Percentiles rank a stretch among this genome's conserved stretches.
These are phyloP conservation scores for Kwoniella bestiolae DNA, from an alignment of 768 basidiomycete species.

Conservation along the genomic window DNA sequence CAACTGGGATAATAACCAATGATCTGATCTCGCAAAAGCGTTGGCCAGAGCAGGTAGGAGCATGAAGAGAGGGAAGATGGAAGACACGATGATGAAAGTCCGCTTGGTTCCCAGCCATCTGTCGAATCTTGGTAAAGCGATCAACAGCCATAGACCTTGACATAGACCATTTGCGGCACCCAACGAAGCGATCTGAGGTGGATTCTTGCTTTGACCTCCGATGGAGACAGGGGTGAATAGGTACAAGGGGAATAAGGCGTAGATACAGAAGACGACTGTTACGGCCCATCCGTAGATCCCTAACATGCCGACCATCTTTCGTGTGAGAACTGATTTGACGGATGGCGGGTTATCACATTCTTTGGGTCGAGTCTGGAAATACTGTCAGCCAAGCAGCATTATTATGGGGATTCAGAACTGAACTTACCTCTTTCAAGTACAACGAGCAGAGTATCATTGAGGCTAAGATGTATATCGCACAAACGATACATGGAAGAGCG, in stretches of 20 bases:
- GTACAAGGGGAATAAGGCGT: conserved; percentile 29
- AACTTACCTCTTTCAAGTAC: conserved; percentile 28
- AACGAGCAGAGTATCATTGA: conserved; percentile 27
- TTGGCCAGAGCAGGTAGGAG: conserved; percentile 29
- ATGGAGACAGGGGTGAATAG: conserved; percentile 31
- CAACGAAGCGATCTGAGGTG: conserved; percentile 28
- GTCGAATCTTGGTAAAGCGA: conserved; percentile 32
- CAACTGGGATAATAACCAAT: conserved; percentile 5
- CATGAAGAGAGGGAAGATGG: conserved; percentile 26
- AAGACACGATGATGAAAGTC: conserved; percentile 22
- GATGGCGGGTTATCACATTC: conserved; percentile 30
- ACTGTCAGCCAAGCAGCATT: not conserved
- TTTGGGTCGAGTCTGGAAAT: conserved; percentile 26
- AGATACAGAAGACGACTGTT: conserved; percentile 24
- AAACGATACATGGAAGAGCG: conserved; percentile 27
- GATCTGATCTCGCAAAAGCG: conserved; percentile 13
- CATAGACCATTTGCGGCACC: conserved; percentile 22
- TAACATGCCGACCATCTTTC: conserved; percentile 22
- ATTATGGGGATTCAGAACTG: too few species aligned
- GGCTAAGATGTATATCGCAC: conserved; percentile 25
- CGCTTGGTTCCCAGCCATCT: conserved; percentile 24
- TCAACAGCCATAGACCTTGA: conserved; percentile 33
- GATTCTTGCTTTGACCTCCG: conserved; percentile 25
- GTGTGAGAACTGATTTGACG: conserved; percentile 21
- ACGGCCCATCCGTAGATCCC: conserved; percentile 27